Evolutionary conservation across 2,329 filamentous ascomycete genomes (phyloP).

Genomic region (Penicillium thymicola): DNA sequence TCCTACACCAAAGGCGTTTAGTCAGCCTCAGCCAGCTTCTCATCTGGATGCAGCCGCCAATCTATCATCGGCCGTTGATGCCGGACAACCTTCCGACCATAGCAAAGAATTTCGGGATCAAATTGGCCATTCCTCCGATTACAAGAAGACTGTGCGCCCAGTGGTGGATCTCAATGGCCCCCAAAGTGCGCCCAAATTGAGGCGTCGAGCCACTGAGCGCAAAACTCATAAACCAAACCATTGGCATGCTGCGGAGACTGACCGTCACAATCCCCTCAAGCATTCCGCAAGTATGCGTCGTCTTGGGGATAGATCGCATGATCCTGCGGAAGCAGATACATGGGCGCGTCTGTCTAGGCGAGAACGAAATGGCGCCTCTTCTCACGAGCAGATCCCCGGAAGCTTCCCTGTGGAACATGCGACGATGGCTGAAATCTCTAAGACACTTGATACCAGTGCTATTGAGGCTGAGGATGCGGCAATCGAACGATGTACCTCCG

Average conservation of each 20-base stretch:
- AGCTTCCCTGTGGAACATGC: slow-evolving; percentile 25
- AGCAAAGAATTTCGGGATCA: not conserved
- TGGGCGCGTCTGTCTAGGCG: slow-evolving; percentile 22
- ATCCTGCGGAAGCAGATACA: slow-evolving; percentile 5
- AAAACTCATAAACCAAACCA: not conserved
- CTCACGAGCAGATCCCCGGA: slow-evolving; percentile 19
- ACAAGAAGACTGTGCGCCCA: slow-evolving; percentile 23
- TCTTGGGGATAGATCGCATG: slow-evolving; percentile 10
- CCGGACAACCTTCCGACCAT: not conserved
- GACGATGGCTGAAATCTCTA: not conserved
- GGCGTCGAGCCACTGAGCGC: slow-evolving; percentile 20
- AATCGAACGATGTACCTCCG: slow-evolving; percentile 39
- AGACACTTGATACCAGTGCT: not conserved
- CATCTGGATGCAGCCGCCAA: not conserved
- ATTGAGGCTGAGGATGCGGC: not conserved
- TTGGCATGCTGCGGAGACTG: not conserved
- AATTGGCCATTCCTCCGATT: slow-evolving; percentile 11
- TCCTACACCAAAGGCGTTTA: not conserved
- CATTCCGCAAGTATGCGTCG: slow-evolving; percentile 25
- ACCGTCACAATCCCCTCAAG: not conserved
- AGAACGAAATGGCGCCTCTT: slow-evolving; percentile 16
- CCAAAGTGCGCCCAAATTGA: slow-evolving; percentile 11
- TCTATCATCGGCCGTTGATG: not conserved
- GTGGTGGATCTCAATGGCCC: not conserved
- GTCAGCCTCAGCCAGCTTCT: not conserved